Conservation (phyloP, 2,329 filamentous ascomycete species). For the Nemania sp. region DNA sequence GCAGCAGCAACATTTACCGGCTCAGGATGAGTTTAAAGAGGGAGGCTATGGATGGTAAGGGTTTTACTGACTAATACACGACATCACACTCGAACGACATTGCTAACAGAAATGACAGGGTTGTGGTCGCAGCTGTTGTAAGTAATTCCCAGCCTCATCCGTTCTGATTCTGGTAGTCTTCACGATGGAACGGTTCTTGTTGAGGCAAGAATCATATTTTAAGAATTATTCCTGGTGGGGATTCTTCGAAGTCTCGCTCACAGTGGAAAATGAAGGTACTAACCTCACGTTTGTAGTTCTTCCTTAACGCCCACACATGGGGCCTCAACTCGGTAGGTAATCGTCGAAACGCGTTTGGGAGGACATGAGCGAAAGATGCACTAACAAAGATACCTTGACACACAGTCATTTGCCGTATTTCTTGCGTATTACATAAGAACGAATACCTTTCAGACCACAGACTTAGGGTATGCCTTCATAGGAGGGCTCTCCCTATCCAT, state of each 20-base stretch:
- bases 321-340: slow-evolving; percentile 73
- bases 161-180: not conserved
- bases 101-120: slow-evolving; percentile 23
- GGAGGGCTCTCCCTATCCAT: slow-evolving; percentile 75
- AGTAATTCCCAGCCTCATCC: slow-evolving; percentile 3
- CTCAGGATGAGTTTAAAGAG: slow-evolving; percentile 61
- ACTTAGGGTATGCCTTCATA: slow-evolving; percentile 81
- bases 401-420: slow-evolving; percentile 68
- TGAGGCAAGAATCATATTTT: not conserved
- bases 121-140: slow-evolving; percentile 65
- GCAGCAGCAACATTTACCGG: slow-evolving; percentile 4
- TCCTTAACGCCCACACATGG: slow-evolving; percentile 79
- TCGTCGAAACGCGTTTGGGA: slow-evolving; percentile 3
- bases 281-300: slow-evolving; percentile 32
- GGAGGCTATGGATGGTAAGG: slow-evolving; percentile 71
- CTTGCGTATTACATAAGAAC: slow-evolving; percentile 68
- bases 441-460: slow-evolving; percentile 71
- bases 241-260: not conserved
- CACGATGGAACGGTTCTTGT: not conserved
- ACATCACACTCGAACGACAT: not conserved
- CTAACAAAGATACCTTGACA: slow-evolving; percentile 31
- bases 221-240: not conserved
- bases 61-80: not conserved
- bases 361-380: slow-evolving; percentile 12
- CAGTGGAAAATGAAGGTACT: not conserved